phyloP scores from a whole-genome alignment of 805 yeast species.

The Saccharomycopsis guyanensis region DNA sequence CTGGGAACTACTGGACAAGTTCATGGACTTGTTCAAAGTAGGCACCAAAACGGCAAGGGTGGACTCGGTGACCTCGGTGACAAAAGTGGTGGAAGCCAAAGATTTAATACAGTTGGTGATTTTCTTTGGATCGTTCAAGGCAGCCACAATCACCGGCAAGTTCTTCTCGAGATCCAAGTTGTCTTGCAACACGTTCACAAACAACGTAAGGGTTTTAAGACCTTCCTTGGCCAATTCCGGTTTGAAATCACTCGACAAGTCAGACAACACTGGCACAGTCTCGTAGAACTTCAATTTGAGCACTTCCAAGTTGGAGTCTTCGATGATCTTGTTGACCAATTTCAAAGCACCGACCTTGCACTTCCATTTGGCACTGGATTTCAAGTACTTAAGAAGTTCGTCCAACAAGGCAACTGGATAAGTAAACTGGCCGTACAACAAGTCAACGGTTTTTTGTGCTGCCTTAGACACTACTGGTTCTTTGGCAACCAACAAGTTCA shows the following conservation, averaged over 20 bases:
- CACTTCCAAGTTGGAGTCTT: slow-evolving; percentile 76
- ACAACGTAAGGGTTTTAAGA: slow-evolving; percentile 55
- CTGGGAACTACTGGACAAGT: slow-evolving; percentile 82
- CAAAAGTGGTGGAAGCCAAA: slow-evolving; percentile 89
- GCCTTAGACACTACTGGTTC: slow-evolving; percentile 80
- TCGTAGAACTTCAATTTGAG: slow-evolving; percentile 73
- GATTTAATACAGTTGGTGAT: slow-evolving; percentile 86
- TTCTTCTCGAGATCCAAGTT: slow-evolving; percentile 88
- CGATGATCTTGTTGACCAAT: slow-evolving; percentile 63
- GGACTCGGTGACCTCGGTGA: slow-evolving; percentile 97
- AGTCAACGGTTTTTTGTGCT: slow-evolving; percentile 71
- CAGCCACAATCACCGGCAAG: slow-evolving; percentile 74
- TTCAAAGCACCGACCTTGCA: slow-evolving; percentile 75
- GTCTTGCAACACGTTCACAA: slow-evolving; percentile 70
- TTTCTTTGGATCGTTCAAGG: slow-evolving; percentile 83
- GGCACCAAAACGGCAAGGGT: slow-evolving; percentile 88
- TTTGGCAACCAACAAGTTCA: slow-evolving; percentile 77
- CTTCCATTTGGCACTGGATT: slow-evolving; percentile 89
- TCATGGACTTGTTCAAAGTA: slow-evolving; percentile 80
- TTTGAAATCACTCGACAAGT: slow-evolving; percentile 89
- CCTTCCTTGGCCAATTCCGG: slow-evolving; percentile 92
- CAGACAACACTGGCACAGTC: slow-evolving; percentile 79
- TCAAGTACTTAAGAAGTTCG: slow-evolving; percentile 52
- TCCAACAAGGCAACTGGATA: slow-evolving; percentile 64
- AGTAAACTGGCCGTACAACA: slow-evolving; percentile 67